Base-by-base conservation (phyloP, 2,329 filamentous ascomycete species). In the Fusarium guadeloupense region DNA sequence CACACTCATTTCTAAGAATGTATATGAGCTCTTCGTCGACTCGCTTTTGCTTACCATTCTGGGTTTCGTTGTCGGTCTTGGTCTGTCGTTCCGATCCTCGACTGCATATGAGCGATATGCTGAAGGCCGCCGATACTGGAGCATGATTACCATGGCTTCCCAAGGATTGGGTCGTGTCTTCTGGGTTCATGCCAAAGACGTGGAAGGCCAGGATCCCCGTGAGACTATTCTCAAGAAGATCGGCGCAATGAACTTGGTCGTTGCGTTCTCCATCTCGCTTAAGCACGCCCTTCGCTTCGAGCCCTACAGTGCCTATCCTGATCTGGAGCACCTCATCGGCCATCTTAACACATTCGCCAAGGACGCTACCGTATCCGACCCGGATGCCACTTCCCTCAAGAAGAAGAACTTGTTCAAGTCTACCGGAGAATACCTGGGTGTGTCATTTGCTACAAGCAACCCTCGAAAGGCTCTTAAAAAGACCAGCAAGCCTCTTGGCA, bases 281-380 rank as follows among this genome's bases (percentile, higher is more conserved):
- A 94, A 94, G 78, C 92, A 95, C 76, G 89, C 87, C 68, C 84
- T 96, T 26, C 90, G 92, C 26, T 94, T 94, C 73, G 91, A 96
- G 72, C 91, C 92, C 2, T 91, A 90, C 68, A 86, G 88, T 28
- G 84, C 89, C 47, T 94, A 95, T 72, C 83, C 88, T 2, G 92
- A 95, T 69, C 80, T 96, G 6, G 78, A 84, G 31, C 84, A 88
- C 17, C 80, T 93, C 13, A 83, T 93, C 25, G 83, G 83, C 14
- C 88, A 93, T 70, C 81, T 96, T 25, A 84, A 91, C 63, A 93
- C 90, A 0, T 92, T 92, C 69, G 90, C 92, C 57, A 86, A 80
- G 53, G 73, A 76, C 6, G 84, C 82, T 9, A 80, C 78, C 10
- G 67, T 74, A 0, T 75, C 78, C 12, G 72, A 85, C 42, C 67